Conservation (phyloP, 2,329 filamentous ascomycete genomes). For the Fusarium pseudonygamai region DNA sequence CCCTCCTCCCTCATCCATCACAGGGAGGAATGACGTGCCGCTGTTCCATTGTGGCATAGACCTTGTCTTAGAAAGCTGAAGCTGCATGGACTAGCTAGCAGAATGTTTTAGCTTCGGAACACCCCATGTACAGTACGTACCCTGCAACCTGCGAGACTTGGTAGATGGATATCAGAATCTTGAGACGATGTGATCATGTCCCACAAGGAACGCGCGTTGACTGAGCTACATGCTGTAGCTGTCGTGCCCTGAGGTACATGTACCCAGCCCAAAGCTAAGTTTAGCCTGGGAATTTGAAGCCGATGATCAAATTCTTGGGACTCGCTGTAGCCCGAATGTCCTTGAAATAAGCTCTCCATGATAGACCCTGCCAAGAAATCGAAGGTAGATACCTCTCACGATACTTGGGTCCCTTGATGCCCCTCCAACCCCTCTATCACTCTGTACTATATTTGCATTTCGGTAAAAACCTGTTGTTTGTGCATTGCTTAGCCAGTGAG, state of each 20-base stretch:
- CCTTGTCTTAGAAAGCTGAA: conserved; percentile 26
- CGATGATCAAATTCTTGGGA: conserved; percentile 8
- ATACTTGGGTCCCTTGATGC: conserved; percentile 15
- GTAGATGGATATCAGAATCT: not conserved
- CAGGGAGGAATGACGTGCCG: conserved; percentile 37
- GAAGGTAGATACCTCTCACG: not conserved
- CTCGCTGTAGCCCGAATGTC: not conserved
- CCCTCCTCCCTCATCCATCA: conserved; percentile 15
- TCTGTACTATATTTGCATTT: conserved; percentile 6
- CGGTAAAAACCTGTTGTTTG: conserved; percentile 31
- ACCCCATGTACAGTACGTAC: conserved; percentile 11
- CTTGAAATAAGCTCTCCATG: conserved; percentile 5
- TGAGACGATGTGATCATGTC: conserved; percentile 15
- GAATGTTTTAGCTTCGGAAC: conserved; percentile 14
- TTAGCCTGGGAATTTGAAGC: conserved; percentile 5
- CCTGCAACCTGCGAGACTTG: not conserved
- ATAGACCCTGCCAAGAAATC: conserved; percentile 9
- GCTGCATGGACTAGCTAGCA: conserved; percentile 7
- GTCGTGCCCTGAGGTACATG: conserved; percentile 3
- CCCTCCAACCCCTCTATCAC: conserved; percentile 16
- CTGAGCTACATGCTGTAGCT: conserved; percentile 3
- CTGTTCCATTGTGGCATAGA: conserved; percentile 28
- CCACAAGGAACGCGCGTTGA: conserved; percentile 31
- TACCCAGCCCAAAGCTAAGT: conserved; percentile 2
- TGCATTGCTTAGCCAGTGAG: conserved; percentile 6